These are phyloP conservation scores for Populus alba DNA, from an alignment of 345 rosid genomes.

Conservation along the genomic window DNA sequence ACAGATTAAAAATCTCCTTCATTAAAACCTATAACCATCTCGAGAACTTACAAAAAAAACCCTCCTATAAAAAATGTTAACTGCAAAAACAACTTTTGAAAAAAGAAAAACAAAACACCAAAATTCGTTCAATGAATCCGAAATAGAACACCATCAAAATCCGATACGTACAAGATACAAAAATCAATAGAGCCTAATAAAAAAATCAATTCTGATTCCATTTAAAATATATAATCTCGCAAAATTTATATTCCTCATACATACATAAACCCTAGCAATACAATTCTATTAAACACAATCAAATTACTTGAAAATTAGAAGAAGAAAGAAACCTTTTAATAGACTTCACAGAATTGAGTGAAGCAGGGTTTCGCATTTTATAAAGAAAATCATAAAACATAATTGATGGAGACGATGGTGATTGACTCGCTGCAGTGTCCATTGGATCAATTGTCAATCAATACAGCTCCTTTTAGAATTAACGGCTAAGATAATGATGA, in stretches of 20 bases:
- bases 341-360: conserved; percentile 61
- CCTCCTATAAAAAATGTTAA: neutral
- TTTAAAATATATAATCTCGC: neutral
- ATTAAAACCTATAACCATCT: neutral
- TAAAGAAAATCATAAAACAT: conserved; percentile 51
- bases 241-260: neutral
- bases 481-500: neutral
- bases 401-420: conserved; percentile 17
- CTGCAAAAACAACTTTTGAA: neutral
- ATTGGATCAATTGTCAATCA: conserved; percentile 1
- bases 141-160: neutral
- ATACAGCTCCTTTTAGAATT: neutral
- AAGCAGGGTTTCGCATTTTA: conserved; percentile 55
- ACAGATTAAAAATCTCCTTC: conserved; percentile 3
- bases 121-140: neutral
- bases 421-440: neutral
- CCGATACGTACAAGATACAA: neutral
- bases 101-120: too few species aligned
- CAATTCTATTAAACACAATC: neutral
- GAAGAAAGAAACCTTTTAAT: conserved; percentile 51
- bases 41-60: neutral
- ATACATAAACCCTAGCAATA: neutral
- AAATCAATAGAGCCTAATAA: neutral
- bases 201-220: neutral
- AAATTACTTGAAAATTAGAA: neutral